phyloP scores from a whole-genome alignment of 2,329 filamentous ascomycete species.

The Chrysoporthe deuterocubensis region DNA sequence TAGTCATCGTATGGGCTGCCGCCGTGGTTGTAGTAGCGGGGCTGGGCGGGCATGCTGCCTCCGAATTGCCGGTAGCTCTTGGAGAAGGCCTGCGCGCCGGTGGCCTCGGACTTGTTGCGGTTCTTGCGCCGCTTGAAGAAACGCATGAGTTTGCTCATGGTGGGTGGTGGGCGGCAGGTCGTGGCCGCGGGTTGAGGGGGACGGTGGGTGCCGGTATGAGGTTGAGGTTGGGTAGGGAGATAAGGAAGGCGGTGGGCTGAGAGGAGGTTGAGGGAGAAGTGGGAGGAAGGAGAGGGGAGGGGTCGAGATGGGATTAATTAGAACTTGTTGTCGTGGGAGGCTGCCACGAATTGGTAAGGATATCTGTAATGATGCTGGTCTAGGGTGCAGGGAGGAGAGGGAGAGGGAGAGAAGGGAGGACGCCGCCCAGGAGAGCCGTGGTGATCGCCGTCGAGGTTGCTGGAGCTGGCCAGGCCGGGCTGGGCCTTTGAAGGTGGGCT shows the following conservation, averaged over 20 bases:
- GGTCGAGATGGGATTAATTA: neutral
- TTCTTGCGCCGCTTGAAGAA: slow-evolving; percentile 43
- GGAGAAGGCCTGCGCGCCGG: slow-evolving; percentile 27
- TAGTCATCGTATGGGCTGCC: slow-evolving; percentile 19
- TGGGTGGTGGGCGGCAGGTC: neutral
- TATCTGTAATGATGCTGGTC: neutral
- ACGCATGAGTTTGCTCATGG: slow-evolving; percentile 23
- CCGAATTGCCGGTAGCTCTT: slow-evolving; percentile 34
- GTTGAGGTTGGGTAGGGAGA: neutral
- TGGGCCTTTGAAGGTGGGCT: neutral
- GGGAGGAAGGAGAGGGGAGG: neutral
- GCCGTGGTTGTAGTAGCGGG: slow-evolving; percentile 14
- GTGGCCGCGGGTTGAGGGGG: neutral
- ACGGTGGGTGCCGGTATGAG: neutral
- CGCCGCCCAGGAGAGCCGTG: neutral
- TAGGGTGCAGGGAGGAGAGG: slow-evolving; percentile 4
- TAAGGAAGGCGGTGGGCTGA: neutral
- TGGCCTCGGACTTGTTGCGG: slow-evolving; percentile 33
- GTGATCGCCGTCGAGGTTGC: neutral
- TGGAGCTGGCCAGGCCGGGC: neutral
- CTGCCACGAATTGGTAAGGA: neutral
- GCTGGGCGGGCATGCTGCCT: slow-evolving; percentile 30
- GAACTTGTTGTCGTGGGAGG: neutral
- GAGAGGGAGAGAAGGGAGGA: slow-evolving; percentile 11
- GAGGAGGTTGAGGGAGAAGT: neutral